Evolutionary conservation across 2,329 filamentous ascomycete genomes (phyloP).

Genomic region (Neonectria coccinea): DNA sequence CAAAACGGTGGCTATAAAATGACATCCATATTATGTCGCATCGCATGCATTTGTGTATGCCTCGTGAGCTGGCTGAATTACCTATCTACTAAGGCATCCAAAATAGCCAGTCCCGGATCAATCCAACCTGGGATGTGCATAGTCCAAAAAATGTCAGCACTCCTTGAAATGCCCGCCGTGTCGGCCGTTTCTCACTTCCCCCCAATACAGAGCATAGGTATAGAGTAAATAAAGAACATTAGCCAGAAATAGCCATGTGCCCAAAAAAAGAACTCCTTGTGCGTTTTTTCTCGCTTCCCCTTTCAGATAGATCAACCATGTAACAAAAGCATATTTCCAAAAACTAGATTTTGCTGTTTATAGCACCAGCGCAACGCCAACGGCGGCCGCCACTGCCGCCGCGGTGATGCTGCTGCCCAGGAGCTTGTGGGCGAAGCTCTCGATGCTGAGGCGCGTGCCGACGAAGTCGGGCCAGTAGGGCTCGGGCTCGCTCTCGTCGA

Average conservation of each 20-base stretch:
- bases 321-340: constrained; percentile 5
- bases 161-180: background rate
- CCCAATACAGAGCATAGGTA: constrained; percentile 6
- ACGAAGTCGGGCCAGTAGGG: constrained; percentile 47
- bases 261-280: constrained; percentile 11
- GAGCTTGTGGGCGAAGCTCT: constrained; percentile 38
- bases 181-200: constrained; percentile 15
- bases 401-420: constrained; percentile 33
- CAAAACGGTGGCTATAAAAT: background rate
- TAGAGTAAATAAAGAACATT: background rate
- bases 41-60: background rate
- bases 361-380: constrained; percentile 36
- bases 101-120: constrained; percentile 6
- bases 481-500: constrained; percentile 50
- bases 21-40: background rate
- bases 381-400: constrained; percentile 33
- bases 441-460: constrained; percentile 42
- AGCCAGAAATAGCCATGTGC: constrained; percentile 9
- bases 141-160: constrained; percentile 10
- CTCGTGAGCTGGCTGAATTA: constrained; percentile 8
- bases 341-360: constrained; percentile 26
- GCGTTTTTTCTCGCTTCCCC: background rate
- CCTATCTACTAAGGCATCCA: constrained; percentile 16
- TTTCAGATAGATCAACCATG: background rate
- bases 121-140: constrained; percentile 7